Percentiles rank a stretch among this genome's conserved stretches.
These are phyloP conservation scores for Saccharomycopsis sp. DNA, from an alignment of 805 yeast species.

Conservation along the genomic window DNA sequence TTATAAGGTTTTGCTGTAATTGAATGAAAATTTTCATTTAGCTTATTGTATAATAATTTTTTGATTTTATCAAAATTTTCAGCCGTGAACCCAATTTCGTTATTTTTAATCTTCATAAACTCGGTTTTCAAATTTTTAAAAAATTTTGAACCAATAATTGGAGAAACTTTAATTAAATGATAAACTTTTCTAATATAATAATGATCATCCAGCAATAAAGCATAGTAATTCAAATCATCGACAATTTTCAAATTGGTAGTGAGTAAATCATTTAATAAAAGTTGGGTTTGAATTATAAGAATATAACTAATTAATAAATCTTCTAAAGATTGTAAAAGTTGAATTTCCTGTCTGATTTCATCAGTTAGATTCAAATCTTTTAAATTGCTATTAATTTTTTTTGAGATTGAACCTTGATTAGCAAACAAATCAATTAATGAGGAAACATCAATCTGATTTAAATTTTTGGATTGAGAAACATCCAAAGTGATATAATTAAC, in stretches of 20 bases:
- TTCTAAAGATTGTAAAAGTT: slow-evolving; percentile 19
- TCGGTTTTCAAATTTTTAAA: neutral
- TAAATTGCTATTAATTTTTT: neutral
- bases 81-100: neutral
- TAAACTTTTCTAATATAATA: slow-evolving; percentile 6
- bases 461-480: too few species aligned
- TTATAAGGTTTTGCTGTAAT: too few species aligned
- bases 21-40: too few species aligned
- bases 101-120: neutral
- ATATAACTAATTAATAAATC: slow-evolving; percentile 25
- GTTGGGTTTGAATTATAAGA: slow-evolving; percentile 26
- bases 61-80: too few species aligned
- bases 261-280: slow-evolving; percentile 27
- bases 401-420: slow-evolving; percentile 9
- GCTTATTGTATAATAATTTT: too few species aligned
- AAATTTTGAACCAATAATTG: slow-evolving; percentile 14
- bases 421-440: neutral
- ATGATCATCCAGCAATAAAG: slow-evolving; percentile 21
- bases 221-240: slow-evolving; percentile 37
- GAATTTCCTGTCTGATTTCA: slow-evolving; percentile 13
- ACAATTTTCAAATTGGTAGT: slow-evolving; percentile 32
- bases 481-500: neutral
- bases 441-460: neutral
- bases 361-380: neutral
- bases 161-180: slow-evolving; percentile 30